Base-by-base conservation (phyloP, 2,329 filamentous ascomycete species). In the Chaetothyriales sp. region DNA sequence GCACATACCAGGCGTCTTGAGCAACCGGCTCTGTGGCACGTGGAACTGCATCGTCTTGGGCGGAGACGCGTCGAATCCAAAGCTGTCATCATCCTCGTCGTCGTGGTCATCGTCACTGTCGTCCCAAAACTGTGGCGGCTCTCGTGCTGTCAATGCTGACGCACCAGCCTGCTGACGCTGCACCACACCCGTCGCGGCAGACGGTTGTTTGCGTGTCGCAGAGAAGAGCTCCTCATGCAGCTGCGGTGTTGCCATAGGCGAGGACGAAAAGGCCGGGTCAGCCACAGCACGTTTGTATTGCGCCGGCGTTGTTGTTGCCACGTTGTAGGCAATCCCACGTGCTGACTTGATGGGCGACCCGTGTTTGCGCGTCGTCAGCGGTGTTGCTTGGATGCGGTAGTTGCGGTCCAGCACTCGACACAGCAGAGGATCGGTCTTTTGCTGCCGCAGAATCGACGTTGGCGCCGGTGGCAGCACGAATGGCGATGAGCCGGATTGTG, bases 371-470 rank as follows among this genome's bases (percentile, higher is more conserved):
- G 22, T 54, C 4, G 51, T 58, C 58, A 92, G 81, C 0, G 92
- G 92, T 8, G 92, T 98, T 5, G 90, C 87, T 66, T 93, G 86
- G 20, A 98, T 76, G 28, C 90, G 86, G 70, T 94, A 98, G 52
- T 85, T 95, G 68, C 93, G 95, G 72, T 96, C 89, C 4, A 94
- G 78, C n/a, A 96, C 75, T 52, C 84, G 85, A 65, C 96, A 90
- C 43, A 98, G 76, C 7, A 96, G 73, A 2, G 86, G 85, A 63
- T 95, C 87, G 6, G 63, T 63, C 36, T 60, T 61, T 48, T 68
- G 67, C 55, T 63, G 63, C 61, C 68, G 58, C 58, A 67, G 52
- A 58, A 72, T 65, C 64, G 66, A 63, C 60, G 71, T 65, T 62
- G 73, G 69, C 5, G 53, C 55, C 68, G 79, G 58, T 12, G 28